Evolutionary conservation across 2,329 filamentous ascomycete genomes (phyloP).

Genomic region (Didymella segeticola): DNA sequence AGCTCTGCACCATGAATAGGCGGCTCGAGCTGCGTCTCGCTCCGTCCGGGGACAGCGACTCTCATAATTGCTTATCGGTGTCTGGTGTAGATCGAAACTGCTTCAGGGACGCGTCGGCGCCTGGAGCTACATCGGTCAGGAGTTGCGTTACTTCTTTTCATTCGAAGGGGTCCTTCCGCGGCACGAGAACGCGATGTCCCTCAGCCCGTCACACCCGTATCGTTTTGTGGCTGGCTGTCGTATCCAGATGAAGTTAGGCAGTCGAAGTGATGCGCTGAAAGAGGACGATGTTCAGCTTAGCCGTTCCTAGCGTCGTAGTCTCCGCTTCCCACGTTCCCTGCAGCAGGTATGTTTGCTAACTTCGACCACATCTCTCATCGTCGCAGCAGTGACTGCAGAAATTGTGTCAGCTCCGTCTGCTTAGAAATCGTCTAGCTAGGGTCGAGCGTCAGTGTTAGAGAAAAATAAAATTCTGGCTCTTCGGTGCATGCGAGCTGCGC

Average conservation of each 20-base stretch:
- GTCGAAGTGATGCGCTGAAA: not conserved
- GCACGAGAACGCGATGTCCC: not conserved
- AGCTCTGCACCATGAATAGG: not conserved
- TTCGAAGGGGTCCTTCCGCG: not conserved
- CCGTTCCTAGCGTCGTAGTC: not conserved
- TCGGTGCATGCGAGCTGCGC: not conserved
- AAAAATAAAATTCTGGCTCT: too few relatives aligned
- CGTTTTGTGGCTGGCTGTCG: conserved; percentile 16
- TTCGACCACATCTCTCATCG: not conserved
- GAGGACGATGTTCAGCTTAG: conserved; percentile 4
- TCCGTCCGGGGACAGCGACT: not conserved
- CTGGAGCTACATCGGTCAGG: not conserved
- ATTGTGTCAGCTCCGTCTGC: not conserved
- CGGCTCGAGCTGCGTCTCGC: not conserved
- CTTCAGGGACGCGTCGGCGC: not conserved
- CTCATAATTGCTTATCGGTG: not conserved
- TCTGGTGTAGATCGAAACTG: not conserved
- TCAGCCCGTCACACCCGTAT: conserved; percentile 6
- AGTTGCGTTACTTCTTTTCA: not conserved
- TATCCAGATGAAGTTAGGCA: not conserved
- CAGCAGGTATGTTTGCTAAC: not conserved
- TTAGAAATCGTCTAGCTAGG: not conserved
- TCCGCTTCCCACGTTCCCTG: not conserved
- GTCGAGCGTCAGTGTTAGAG: too few relatives aligned
- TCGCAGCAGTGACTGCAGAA: not conserved